Evolutionary conservation across 495 filamentous ascomycete genomes (phyloP).

Genomic region (Tuber calosporum): DNA sequence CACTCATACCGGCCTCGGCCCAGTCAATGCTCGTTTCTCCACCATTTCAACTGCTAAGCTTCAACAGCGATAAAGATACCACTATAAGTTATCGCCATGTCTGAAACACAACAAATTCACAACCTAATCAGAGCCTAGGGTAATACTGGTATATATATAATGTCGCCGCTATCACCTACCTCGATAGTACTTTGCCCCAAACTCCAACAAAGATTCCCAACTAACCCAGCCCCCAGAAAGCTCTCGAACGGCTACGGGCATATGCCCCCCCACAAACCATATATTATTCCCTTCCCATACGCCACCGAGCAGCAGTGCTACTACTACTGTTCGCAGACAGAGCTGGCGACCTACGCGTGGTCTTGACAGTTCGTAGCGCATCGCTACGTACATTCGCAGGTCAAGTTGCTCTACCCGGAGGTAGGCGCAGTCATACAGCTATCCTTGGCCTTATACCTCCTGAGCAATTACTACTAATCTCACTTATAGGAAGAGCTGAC

Average conservation of each 20-base stretch:
- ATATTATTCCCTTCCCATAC: constrained; percentile 43
- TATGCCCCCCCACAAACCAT: constrained; percentile 57
- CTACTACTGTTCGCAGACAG: constrained; percentile 77
- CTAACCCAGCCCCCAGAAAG: neutral
- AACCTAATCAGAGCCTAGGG: neutral
- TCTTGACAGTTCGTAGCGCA: constrained; percentile 77
- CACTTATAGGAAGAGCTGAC: constrained; percentile 48
- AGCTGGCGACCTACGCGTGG: constrained; percentile 66
- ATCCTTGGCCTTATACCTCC: neutral
- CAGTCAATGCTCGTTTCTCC: neutral
- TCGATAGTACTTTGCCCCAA: neutral
- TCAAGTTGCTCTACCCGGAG: constrained; percentile 82
- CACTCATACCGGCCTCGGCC: neutral
- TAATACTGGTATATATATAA: neutral
- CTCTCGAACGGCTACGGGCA: constrained; percentile 53
- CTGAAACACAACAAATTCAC: neutral
- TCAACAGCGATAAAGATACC: neutral
- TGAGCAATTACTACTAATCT: constrained; percentile 12
- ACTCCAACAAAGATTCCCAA: neutral
- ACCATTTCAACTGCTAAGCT: neutral
- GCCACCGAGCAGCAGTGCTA: constrained; percentile 65
- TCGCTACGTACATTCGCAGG: constrained; percentile 63
- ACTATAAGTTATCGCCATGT: neutral
- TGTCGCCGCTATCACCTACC: neutral
- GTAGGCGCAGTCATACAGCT: constrained; percentile 49